Evolutionary conservation across 148 eudicot species (phyloP).

Genomic region (Chenopodium suecicum): DNA sequence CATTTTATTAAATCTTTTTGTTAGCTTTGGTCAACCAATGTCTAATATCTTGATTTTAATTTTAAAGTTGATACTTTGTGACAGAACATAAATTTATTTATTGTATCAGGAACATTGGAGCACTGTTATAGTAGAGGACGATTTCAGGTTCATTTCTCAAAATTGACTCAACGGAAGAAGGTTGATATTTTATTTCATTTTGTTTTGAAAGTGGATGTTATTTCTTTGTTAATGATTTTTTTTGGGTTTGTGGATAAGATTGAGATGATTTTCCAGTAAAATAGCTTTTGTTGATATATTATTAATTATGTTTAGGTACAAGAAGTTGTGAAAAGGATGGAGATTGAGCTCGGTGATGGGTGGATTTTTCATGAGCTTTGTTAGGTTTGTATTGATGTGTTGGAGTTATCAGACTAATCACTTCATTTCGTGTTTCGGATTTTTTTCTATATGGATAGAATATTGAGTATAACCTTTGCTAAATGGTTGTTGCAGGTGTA

Average conservation of each 20-base stretch:
- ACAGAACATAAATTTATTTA: neutral
- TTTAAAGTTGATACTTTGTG: neutral
- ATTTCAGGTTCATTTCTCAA: conserved; percentile 56
- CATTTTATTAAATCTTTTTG: no score
- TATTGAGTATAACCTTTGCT: neutral
- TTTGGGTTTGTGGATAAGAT: neutral
- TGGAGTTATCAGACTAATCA: neutral
- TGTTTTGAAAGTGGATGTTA: neutral
- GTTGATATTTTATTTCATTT: conserved; percentile 30
- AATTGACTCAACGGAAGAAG: conserved; percentile 78
- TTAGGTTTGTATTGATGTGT: conserved; percentile 43
- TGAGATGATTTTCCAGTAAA: neutral
- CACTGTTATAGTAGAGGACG: conserved; percentile 58
- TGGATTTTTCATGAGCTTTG: conserved; percentile 68
- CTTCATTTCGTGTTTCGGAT: neutral
- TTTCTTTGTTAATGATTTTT: neutral
- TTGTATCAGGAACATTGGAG: conserved; percentile 38
- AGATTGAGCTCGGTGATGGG: conserved; percentile 88
- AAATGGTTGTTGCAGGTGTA: conserved; percentile 52
- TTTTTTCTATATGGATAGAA: neutral
- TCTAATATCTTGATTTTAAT: neutral
- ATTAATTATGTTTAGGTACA: conserved; percentile 41
- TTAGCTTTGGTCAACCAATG: no score
- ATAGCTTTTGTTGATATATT: neutral
- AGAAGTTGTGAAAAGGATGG: conserved; percentile 84